Evolutionary conservation across 1,284 basidiomycete genomes (phyloP).

Genomic region (Gymnopus androsaceus): DNA sequence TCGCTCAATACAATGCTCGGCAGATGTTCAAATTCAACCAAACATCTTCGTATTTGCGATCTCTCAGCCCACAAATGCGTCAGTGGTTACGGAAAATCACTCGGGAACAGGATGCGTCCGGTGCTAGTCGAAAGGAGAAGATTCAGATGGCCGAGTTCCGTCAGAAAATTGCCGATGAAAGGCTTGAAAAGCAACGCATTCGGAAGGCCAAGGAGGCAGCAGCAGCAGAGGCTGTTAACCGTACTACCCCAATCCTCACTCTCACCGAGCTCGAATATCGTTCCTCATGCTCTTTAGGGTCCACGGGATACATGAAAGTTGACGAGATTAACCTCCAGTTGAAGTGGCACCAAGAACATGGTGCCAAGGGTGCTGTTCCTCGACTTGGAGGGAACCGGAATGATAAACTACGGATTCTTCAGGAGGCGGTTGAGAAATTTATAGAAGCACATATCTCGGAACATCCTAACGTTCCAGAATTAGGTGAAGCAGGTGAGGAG

Average conservation of each 20-base stretch:
- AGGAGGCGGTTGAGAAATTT: background rate
- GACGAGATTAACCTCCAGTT: slow-evolving; percentile 15
- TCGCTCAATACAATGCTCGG: slow-evolving; percentile 18
- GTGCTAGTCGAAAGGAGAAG: slow-evolving; percentile 8
- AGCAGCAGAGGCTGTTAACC: background rate
- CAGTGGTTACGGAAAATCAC: slow-evolving; percentile 9
- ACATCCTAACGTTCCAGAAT: background rate
- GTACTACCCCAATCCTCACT: slow-evolving; percentile 4
- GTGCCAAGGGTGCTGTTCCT: slow-evolving; percentile 4
- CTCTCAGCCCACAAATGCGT: slow-evolving; percentile 7
- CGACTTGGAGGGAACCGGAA: slow-evolving; percentile 1
- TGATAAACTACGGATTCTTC: background rate
- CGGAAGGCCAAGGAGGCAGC: slow-evolving; percentile 1
- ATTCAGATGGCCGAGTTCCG: slow-evolving; percentile 10
- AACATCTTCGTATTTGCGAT: slow-evolving; percentile 11
- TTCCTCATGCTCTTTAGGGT: background rate
- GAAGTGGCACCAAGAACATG: slow-evolving; percentile 14
- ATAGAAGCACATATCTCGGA: background rate
- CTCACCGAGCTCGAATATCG: slow-evolving; percentile 16
- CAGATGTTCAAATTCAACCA: slow-evolving; percentile 21
- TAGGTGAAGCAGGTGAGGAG: background rate
- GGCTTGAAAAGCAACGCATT: background rate
- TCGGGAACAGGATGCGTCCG: slow-evolving; percentile 14
- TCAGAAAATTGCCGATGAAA: slow-evolving; percentile 6
- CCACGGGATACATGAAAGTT: slow-evolving; percentile 11